phyloP scores from a whole-genome alignment of 2,329 filamentous ascomycete species.

The Elsinoe fawcettii region DNA sequence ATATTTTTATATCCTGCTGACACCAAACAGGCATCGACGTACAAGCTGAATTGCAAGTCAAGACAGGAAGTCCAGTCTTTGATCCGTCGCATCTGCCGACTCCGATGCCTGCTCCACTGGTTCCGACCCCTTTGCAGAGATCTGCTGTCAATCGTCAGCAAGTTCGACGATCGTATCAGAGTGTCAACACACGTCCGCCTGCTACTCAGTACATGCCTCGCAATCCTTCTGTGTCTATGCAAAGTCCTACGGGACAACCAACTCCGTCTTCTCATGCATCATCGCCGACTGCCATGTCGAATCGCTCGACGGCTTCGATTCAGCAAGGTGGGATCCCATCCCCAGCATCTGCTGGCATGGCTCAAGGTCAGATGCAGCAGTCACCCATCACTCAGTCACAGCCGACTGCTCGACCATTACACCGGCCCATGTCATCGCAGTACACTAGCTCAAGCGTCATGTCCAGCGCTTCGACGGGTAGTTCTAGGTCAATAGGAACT shows the following conservation, averaged over 20 bases:
- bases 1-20: background rate
- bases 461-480: constrained; percentile 31
- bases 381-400: constrained; percentile 33
- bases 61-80: constrained; percentile 78
- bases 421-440: constrained; percentile 28
- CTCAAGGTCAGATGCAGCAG: constrained; percentile 41
- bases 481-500: constrained; percentile 15
- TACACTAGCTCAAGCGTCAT: constrained; percentile 31
- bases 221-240: constrained; percentile 36
- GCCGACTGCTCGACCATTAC: constrained; percentile 37
- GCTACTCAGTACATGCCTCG: constrained; percentile 27
- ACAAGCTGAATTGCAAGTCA: constrained; percentile 86
- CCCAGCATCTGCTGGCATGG: constrained; percentile 49
- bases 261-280: constrained; percentile 73
- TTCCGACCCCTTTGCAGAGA: constrained; percentile 66
- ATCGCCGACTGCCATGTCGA: constrained; percentile 51
- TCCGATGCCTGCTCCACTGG: constrained; percentile 37
- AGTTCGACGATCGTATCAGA: constrained; percentile 29
- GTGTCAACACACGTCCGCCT: constrained; percentile 19
- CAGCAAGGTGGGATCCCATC: constrained; percentile 56
- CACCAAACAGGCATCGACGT: constrained; percentile 74
- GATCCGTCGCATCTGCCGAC: constrained; percentile 56
- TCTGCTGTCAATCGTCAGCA: constrained; percentile 70
- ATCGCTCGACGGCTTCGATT: constrained; percentile 54
- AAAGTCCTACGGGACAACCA: constrained; percentile 68